Evolutionary conservation across 768 basidiomycete genomes (phyloP), one percentile per base, ranked within the genome.

Genomic region (Hortiboletus flavorubellus): DNA sequence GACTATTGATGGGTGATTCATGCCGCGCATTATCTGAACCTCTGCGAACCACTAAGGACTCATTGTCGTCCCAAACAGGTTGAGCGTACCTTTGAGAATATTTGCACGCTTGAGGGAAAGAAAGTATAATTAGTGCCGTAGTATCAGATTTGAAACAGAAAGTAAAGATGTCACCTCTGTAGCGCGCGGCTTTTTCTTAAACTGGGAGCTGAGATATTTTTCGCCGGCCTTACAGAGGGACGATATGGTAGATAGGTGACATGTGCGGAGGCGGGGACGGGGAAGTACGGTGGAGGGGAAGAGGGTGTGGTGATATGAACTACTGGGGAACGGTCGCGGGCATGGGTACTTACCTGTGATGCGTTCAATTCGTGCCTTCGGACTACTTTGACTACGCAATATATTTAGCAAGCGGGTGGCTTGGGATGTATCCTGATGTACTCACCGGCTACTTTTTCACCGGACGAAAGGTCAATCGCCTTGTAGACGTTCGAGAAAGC

Each of bases 401-500:
- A 46, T 46, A 18, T 59, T 64, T 33, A 55, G 51, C 42, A 58
- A 51, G 31, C 3, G 29, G 9, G 41, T 9, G 14, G 49, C 41
- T n/a, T 11, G 38, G 34, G 2, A 21, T 9, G 9, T 7, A 35
- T 15, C 2, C 8, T 12, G 10, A 37, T 46, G 38, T 43, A 34
- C 80, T 62, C 69, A 87, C 94, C 87, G 60, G 95, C 95, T 42
- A 94, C 87, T 70, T 85, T 88, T 65, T 85, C 80, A 40, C 86
- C 85, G 11, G 85, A 87, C 37, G 78, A 75, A 46, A 83, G 78
- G 68, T 98, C 90, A 51, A 88, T 63, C 14, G 93, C 96, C 69
- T 91, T 91, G 80, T 96, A 99, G 9, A 99, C 96, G 68, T 97
- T 93, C n/a, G 95, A 98, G 71, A 99, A 99, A 41, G 96, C 96